Evolutionary conservation across 2,329 filamentous ascomycete species (phyloP).

Genomic region (Plenodomus lindquistii): DNA sequence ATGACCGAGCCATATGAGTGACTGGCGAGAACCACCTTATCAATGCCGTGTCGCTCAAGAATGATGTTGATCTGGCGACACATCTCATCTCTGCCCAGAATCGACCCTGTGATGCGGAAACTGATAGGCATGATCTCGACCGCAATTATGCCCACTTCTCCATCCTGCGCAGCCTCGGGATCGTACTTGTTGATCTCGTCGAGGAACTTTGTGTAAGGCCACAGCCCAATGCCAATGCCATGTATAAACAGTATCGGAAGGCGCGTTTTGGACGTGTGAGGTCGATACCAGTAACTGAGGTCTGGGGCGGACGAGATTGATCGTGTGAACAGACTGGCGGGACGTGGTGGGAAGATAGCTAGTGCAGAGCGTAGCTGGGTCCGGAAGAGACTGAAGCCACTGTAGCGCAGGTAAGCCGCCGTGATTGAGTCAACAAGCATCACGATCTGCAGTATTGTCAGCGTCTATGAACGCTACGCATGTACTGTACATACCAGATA

Average conservation of each 20-base stretch:
- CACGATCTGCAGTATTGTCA: constrained; percentile 44
- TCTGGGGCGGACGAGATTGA: constrained; percentile 54
- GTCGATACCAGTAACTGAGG: constrained; percentile 68
- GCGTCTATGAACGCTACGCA: neutral
- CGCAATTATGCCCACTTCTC: constrained; percentile 64
- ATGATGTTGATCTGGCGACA: constrained; percentile 61
- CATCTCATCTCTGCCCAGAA: constrained; percentile 58
- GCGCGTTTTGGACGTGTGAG: constrained; percentile 62
- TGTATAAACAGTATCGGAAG: constrained; percentile 70
- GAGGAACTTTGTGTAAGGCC: constrained; percentile 64
- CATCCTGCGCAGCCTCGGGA: constrained; percentile 36
- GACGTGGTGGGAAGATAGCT: constrained; percentile 62
- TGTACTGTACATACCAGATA: constrained; percentile 55
- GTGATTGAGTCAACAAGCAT: constrained; percentile 56
- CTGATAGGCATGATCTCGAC: constrained; percentile 69
- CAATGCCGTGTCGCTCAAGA: constrained; percentile 61
- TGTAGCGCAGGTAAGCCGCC: constrained; percentile 48
- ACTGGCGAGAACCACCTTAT: constrained; percentile 62
- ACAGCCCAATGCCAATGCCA: constrained; percentile 70
- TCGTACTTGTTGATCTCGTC: constrained; percentile 51
- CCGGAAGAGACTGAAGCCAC: constrained; percentile 59
- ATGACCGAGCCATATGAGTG: constrained; percentile 68
- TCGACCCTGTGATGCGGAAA: constrained; percentile 62
- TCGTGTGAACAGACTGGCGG: constrained; percentile 53
- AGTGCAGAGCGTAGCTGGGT: constrained; percentile 49